phyloP scores from a whole-genome alignment of 1,284 basidiomycete species.

The Malassezia sp. region DNA sequence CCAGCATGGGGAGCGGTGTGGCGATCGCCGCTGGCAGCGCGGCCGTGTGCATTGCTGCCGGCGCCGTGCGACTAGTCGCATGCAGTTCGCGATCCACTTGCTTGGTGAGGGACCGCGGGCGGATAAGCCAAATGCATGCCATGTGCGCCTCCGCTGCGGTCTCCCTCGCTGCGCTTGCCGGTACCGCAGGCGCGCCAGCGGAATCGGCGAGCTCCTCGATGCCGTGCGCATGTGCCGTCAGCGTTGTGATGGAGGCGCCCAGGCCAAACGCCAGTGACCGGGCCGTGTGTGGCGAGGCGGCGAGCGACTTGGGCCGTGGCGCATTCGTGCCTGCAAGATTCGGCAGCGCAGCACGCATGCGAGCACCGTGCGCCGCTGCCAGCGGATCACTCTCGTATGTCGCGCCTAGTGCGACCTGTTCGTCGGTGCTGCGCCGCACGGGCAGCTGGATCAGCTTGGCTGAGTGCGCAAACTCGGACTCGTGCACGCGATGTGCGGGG shows the following conservation, averaged over 20 bases:
- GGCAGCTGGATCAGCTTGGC: no score
- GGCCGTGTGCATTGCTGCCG: no score
- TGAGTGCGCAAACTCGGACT: no score
- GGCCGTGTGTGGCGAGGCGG: slow-evolving; percentile 14
- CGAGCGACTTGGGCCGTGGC: slow-evolving; percentile 7
- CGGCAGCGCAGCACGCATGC: not conserved
- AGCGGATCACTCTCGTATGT: not conserved
- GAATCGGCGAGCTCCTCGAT: slow-evolving; percentile 2
- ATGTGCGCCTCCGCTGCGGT: not conserved
- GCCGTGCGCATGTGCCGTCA: slow-evolving; percentile 11
- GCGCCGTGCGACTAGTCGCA: no score
- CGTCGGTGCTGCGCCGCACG: no score
- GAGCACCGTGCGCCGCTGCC: not conserved
- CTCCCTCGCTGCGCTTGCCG: not conserved
- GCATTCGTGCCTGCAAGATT: not conserved
- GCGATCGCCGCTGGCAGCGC: no score
- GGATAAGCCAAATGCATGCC: slow-evolving; percentile 8
- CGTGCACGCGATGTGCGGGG: no score
- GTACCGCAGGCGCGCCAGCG: no score
- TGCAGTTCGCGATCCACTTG: no score
- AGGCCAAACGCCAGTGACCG: slow-evolving; percentile 13
- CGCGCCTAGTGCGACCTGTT: no score
- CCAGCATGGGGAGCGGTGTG: no score
- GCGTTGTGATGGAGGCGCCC: not conserved
- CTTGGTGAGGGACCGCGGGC: slow-evolving; percentile 13